Percentiles rank a stretch among this genome's conserved stretches.
Evolutionary conservation across 1,284 basidiomycete species (phyloP).

Genomic region (Microbotryum scabiosae): DNA sequence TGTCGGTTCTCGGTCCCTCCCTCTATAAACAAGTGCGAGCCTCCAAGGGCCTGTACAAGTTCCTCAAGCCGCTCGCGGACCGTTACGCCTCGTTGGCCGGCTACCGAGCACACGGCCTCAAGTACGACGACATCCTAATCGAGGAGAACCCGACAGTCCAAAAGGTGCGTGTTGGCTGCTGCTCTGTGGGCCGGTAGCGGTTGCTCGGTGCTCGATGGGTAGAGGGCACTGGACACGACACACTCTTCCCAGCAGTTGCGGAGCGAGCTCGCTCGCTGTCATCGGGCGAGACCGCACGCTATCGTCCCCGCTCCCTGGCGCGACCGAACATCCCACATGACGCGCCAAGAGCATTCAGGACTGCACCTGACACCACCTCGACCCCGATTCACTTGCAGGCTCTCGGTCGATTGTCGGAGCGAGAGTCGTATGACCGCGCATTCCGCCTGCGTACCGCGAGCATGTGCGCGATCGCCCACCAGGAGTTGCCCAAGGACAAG

Average conservation of each 20-base stretch:
- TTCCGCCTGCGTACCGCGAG: constrained; percentile 81
- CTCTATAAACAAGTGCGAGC: constrained; percentile 18
- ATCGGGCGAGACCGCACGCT: not conserved
- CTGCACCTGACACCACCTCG: not conserved
- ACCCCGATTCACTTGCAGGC: constrained; percentile 50
- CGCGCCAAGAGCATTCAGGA: not conserved
- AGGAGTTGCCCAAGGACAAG: constrained; percentile 71
- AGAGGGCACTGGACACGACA: too few relatives aligned
- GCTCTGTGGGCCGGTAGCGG: too few relatives aligned
- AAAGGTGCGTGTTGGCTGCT: constrained; percentile 51
- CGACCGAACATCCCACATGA: not conserved
- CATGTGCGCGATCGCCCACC: constrained; percentile 66
- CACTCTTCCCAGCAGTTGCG: too few relatives aligned
- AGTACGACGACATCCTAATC: constrained; percentile 87
- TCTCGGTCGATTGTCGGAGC: constrained; percentile 65
- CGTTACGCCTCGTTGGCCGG: constrained; percentile 77
- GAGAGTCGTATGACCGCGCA: constrained; percentile 80
- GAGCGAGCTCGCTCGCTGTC: not conserved
- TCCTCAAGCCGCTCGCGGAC: constrained; percentile 69
- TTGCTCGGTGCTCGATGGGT: too few relatives aligned
- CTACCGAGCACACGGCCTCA: constrained; percentile 81
- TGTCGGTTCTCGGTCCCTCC: constrained; percentile 27
- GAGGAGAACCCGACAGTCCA: constrained; percentile 81
- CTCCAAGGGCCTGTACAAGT: constrained; percentile 46
- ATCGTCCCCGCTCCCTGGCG: not conserved